These are phyloP conservation scores for Pulchroboletus neoregius DNA, from an alignment of 1,284 basidiomycete species.

Conservation along the genomic window DNA sequence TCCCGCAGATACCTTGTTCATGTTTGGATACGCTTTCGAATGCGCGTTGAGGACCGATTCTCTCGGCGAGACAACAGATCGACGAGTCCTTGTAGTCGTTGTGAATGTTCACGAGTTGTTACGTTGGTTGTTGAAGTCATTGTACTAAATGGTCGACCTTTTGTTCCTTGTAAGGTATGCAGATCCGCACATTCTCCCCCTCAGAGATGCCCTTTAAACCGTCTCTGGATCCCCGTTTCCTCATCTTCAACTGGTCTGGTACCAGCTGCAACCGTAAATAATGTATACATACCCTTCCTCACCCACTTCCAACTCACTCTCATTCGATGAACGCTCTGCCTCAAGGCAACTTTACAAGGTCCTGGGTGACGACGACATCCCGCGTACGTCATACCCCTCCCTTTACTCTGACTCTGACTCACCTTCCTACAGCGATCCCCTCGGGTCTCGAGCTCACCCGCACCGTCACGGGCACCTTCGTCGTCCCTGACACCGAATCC, in stretches of 20 bases:
- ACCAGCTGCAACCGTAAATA: constrained; percentile 14
- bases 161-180: constrained; percentile 22
- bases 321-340: constrained; percentile 49
- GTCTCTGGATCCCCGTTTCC: not conserved
- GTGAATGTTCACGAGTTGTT: too few relatives aligned
- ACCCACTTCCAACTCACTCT: constrained; percentile 56
- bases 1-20: too few relatives aligned
- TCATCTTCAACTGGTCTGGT: constrained; percentile 21
- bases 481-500: constrained; percentile 7
- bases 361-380: constrained; percentile 44
- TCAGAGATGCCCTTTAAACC: constrained; percentile 9
- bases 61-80: too few relatives aligned
- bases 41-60: too few relatives aligned
- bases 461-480: not conserved
- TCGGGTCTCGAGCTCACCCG: constrained; percentile 4
- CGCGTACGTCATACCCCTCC: constrained; percentile 2
- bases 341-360: constrained; percentile 59
- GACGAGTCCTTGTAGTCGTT: too few relatives aligned
- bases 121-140: too few relatives aligned
- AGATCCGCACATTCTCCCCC: constrained; percentile 7
- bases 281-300: constrained; percentile 39
- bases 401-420: not conserved
- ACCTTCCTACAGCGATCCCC: not conserved
- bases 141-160: constrained; percentile 20
- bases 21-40: too few relatives aligned